Evolutionary conservation across 306 rosid genomes (phyloP).

Genomic region (Trifolium subterraneum): DNA sequence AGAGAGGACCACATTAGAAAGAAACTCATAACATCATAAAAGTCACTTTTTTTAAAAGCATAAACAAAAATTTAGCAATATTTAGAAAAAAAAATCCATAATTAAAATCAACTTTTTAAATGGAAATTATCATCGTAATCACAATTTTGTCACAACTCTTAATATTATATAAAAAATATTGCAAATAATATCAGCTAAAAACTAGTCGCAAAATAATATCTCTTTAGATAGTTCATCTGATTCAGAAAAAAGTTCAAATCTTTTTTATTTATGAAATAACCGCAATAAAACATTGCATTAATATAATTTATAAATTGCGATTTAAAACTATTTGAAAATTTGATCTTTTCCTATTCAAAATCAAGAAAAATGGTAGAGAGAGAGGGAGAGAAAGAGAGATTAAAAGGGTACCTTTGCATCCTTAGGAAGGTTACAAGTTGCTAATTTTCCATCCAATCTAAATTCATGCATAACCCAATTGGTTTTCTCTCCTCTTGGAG

Average conservation of each 20-base stretch:
- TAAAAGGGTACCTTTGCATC: slow-evolving; percentile 50
- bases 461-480: slow-evolving; percentile 97
- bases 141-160: background rate
- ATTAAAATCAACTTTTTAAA: slow-evolving; percentile 24
- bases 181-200: background rate
- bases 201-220: background rate
- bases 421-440: slow-evolving; percentile 54
- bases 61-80: background rate
- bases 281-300: background rate
- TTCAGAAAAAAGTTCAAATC: background rate
- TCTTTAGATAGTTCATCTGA: background rate
- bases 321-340: background rate
- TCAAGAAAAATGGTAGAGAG: background rate
- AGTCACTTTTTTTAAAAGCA: slow-evolving; percentile 33
- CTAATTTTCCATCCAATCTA: slow-evolving; percentile 66
- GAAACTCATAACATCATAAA: slow-evolving; percentile 52
- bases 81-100: slow-evolving; percentile 31
- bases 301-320: background rate
- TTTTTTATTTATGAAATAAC: background rate
- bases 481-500: slow-evolving; percentile 84
- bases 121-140: background rate
- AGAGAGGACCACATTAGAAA: slow-evolving; percentile 50
- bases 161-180: background rate
- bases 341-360: background rate
- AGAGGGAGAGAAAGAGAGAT: background rate